These are phyloP conservation scores for Isatis tinctoria DNA, from an alignment of 345 rosid species.

Conservation along the genomic window DNA sequence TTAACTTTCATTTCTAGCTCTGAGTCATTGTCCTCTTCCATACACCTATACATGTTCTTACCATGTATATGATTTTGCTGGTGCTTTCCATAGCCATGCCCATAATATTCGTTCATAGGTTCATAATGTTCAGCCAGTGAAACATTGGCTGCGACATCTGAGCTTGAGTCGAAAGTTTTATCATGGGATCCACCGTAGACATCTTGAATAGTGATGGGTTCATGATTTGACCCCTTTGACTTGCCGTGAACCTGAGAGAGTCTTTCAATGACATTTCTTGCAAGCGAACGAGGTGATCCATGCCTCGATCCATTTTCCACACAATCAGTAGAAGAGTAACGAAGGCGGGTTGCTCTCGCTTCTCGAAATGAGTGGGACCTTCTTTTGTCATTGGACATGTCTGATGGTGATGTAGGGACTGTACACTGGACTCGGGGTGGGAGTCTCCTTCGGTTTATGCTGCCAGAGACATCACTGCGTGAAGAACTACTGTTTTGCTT, in stretches of 20 bases:
- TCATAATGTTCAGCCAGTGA: slow-evolving; percentile 45
- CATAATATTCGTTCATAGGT: slow-evolving; percentile 28
- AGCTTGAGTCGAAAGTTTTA: slow-evolving; percentile 41
- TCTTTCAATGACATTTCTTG: slow-evolving; percentile 83
- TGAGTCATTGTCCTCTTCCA: slow-evolving; percentile 46
- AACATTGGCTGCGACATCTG: slow-evolving; percentile 41
- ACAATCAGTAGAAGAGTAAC: slow-evolving; percentile 54
- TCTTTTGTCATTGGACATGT: slow-evolving; percentile 40
- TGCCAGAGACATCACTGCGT: slow-evolving; percentile 40
- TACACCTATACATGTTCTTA: slow-evolving; percentile 22
- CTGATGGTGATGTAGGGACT: slow-evolving; percentile 67
- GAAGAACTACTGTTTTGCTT: slow-evolving; percentile 43
- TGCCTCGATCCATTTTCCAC: slow-evolving; percentile 58
- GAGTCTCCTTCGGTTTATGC: slow-evolving; percentile 44
- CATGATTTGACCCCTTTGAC: slow-evolving; percentile 43
- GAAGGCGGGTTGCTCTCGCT: slow-evolving; percentile 43
- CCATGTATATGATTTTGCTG: slow-evolving; percentile 32
- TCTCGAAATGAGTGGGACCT: slow-evolving; percentile 80
- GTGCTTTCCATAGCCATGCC: slow-evolving; percentile 35
- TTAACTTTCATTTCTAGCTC: slow-evolving; percentile 57
- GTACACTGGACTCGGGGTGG: slow-evolving; percentile 65
- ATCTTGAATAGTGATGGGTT: slow-evolving; percentile 82
- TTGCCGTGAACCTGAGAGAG: slow-evolving; percentile 59
- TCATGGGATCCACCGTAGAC: slow-evolving; percentile 53
- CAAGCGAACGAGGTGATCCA: slow-evolving; percentile 77